phyloP scores from a whole-genome alignment of 495 filamentous ascomycete genomes.

The Podospora anserina region DNA sequence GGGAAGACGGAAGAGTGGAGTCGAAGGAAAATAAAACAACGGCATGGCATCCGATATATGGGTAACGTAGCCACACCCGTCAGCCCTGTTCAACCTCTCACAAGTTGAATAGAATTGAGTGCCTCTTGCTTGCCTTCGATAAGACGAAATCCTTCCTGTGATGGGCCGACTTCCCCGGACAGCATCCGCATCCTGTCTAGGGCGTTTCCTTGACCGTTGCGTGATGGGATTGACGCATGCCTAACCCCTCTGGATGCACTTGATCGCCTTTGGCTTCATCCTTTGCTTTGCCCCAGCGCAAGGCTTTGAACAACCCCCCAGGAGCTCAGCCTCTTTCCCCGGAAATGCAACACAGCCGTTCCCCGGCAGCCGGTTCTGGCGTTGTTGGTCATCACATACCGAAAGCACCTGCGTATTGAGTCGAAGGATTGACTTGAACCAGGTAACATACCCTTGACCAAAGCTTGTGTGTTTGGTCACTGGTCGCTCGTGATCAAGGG shows the following conservation, averaged over 20 bases:
- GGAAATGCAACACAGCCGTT: not conserved
- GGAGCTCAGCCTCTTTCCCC: not conserved
- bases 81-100: not conserved
- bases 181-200: not conserved
- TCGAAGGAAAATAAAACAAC: not conserved
- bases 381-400: not conserved
- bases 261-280: not conserved
- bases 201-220: not conserved
- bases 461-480: not conserved
- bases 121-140: not conserved
- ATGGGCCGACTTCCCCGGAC: not conserved
- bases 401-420: not conserved
- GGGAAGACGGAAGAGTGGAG: not conserved
- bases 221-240: not conserved
- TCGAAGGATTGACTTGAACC: not conserved
- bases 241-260: not conserved
- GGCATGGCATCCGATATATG: not conserved
- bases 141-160: not conserved
- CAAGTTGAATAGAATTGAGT: not conserved
- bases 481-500: not conserved
- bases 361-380: not conserved
- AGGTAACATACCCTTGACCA: not conserved
- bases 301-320: not conserved
- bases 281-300: not conserved
- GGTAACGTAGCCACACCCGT: not conserved